Percentiles rank a stretch among this genome's conserved stretches.
These are phyloP conservation scores for Pisolithus albus DNA, from an alignment of 768 basidiomycete genomes.

Conservation along the genomic window DNA sequence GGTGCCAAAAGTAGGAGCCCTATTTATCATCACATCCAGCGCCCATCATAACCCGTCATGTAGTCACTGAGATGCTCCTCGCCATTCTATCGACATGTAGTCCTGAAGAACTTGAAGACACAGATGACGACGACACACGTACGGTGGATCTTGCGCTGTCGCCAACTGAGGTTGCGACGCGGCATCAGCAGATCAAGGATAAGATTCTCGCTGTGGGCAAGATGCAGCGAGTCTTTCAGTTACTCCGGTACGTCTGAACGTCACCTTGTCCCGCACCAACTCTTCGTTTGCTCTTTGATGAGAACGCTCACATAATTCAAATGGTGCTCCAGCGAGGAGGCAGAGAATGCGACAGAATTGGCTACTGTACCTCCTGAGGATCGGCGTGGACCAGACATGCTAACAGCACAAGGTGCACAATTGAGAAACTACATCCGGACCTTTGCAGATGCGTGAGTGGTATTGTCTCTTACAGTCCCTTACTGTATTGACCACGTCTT, in stretches of 20 bases:
- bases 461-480: background rate
- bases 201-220: slow-evolving; percentile 90
- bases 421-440: slow-evolving; percentile 56
- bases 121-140: slow-evolving; percentile 32
- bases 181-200: slow-evolving; percentile 79
- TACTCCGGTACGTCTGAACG: slow-evolving; percentile 60
- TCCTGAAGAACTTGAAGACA: slow-evolving; percentile 83
- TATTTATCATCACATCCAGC: slow-evolving; percentile 2
- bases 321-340: slow-evolving; percentile 51
- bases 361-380: slow-evolving; percentile 29
- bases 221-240: slow-evolving; percentile 86
- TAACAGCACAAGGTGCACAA: slow-evolving; percentile 55
- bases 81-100: slow-evolving; percentile 92
- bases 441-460: slow-evolving; percentile 71
- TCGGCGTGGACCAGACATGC: slow-evolving; percentile 44
- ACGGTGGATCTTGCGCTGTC: slow-evolving; percentile 25
- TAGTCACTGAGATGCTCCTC: slow-evolving; percentile 96
- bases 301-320: background rate
- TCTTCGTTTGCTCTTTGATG: no score
- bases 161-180: slow-evolving; percentile 39
- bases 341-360: slow-evolving; percentile 73
- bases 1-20: slow-evolving; percentile 82
- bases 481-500: background rate
- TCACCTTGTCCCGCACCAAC: background rate
- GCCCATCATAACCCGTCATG: background rate